Evolutionary conservation across 2,329 filamentous ascomycete species (phyloP), one percentile per base, ranked within the genome.

Genomic region (Podosphaera xanthii): DNA sequence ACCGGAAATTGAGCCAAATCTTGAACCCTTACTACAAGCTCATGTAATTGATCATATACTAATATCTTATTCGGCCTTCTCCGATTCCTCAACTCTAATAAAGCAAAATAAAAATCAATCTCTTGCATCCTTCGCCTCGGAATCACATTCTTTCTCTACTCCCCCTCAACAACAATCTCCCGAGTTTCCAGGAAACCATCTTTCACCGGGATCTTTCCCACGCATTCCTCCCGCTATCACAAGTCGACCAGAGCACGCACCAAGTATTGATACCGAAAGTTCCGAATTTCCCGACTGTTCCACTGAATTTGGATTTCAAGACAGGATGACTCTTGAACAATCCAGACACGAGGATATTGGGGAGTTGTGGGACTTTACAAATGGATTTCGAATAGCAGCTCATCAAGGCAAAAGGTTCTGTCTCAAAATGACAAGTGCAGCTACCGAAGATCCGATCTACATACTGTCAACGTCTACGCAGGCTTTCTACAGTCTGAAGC

Each of bases 131-230:
- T 82, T 78, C 30, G 80, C 81, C 63, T 76, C 77, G 57, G 81
- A 82, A 33, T 14, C 67, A 66, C 34, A 71, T 33, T 69, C 70
- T 52, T 66, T 31, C 62, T 68, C 52, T 22, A 61, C 63, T 30
- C 61, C 59, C 40, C 63, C 63, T 50, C 63, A 60, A 61, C 71
- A 71, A 61, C 70, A 71, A 4, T 75, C 84, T 4, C 75, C 87
- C 2, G 75, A 80, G 59, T 78, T 81, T 60, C 86, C 90, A 66
- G 71, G 79, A 54, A 89, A 90, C 70, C 84, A 77, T 56, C 84
- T 85, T 2, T 82, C 79, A 0, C 80, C 84, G 67, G 71, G 76
- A 59, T 81, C 78, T 61, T 82, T 84, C 10, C 77, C 78, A 0
- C 76, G 79, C 38, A 78, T 87, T 56, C 82, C 83, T 4, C 74